Evolutionary conservation across 805 yeast genomes (phyloP).

Genomic region (Barnettozyma populi): DNA sequence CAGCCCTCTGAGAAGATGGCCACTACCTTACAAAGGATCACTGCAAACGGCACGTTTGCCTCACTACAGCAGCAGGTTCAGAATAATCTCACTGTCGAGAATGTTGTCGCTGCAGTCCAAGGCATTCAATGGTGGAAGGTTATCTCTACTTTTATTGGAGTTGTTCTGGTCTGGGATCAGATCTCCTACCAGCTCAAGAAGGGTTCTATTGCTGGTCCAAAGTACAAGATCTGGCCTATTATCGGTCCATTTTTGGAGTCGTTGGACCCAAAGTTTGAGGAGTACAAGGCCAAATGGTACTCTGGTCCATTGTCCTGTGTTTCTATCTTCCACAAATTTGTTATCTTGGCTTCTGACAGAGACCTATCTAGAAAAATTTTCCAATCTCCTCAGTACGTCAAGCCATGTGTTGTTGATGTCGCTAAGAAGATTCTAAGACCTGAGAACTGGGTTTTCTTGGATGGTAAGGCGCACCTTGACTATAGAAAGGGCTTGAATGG

Average conservation of each 20-base stretch:
- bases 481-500: slow-evolving; percentile 89
- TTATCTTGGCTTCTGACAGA: slow-evolving; percentile 84
- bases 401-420: slow-evolving; percentile 97
- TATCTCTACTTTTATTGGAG: slow-evolving; percentile 39
- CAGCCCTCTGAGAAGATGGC: slow-evolving; percentile 14
- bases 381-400: slow-evolving; percentile 79
- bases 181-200: slow-evolving; percentile 72
- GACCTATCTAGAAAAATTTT: slow-evolving; percentile 85
- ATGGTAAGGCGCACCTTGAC: slow-evolving; percentile 92
- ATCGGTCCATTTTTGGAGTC: slow-evolving; percentile 96
- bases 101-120: slow-evolving; percentile 15
- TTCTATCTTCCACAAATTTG: slow-evolving; percentile 96
- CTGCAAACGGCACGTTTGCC: slow-evolving; percentile 15
- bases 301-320: slow-evolving; percentile 95
- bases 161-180: slow-evolving; percentile 62
- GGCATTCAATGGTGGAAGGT: slow-evolving; percentile 51
- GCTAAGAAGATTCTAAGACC: slow-evolving; percentile 93
- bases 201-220: slow-evolving; percentile 89
- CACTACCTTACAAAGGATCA: slow-evolving; percentile 17
- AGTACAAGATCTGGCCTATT: slow-evolving; percentile 83
- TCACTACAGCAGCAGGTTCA: slow-evolving; percentile 5
- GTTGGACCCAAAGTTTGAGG: slow-evolving; percentile 92
- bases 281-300: slow-evolving; percentile 88
- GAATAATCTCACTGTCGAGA: slow-evolving; percentile 5
- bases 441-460: slow-evolving; percentile 95